Percentiles rank a stretch among this genome's conserved stretches.
These are phyloP conservation scores for Leptographium wingfieldii DNA, from an alignment of 2,329 filamentous ascomycete genomes.

Conservation along the genomic window DNA sequence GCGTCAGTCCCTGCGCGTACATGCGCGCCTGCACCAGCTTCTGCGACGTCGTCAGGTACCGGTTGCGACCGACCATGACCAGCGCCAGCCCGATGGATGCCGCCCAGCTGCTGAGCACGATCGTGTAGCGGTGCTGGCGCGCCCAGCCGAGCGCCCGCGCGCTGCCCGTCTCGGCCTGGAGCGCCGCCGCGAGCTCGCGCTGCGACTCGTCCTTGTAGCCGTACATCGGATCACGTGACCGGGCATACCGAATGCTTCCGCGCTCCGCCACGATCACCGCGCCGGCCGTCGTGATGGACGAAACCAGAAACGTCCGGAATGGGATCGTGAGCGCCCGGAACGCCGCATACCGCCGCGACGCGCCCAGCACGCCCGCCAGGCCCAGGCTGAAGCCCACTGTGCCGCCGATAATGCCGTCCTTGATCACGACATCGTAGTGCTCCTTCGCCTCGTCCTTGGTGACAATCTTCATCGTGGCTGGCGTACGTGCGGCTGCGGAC, in stretches of 20 bases:
- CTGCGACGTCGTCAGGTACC: slow-evolving; percentile 61
- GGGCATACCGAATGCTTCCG: slow-evolving; percentile 51
- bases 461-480: slow-evolving; percentile 73
- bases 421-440: slow-evolving; percentile 72
- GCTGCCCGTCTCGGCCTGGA: slow-evolving; percentile 40
- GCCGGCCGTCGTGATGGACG: slow-evolving; percentile 68
- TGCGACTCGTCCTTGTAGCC: slow-evolving; percentile 52
- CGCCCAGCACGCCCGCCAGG: slow-evolving; percentile 51
- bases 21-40: slow-evolving; percentile 92
- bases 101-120: slow-evolving; percentile 73
- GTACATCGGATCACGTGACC: slow-evolving; percentile 51
- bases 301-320: slow-evolving; percentile 81
- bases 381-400: slow-evolving; percentile 55
- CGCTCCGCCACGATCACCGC: slow-evolving; percentile 85
- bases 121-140: slow-evolving; percentile 69
- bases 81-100: slow-evolving; percentile 67
- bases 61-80: slow-evolving; percentile 64
- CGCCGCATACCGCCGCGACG: slow-evolving; percentile 57
- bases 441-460: slow-evolving; percentile 83
- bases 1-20: slow-evolving; percentile 80
- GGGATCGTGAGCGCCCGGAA: slow-evolving; percentile 77
- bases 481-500: too few relatives aligned
- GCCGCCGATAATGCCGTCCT: slow-evolving; percentile 67
- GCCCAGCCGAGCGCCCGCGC: slow-evolving; percentile 62
- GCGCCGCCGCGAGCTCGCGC: slow-evolving; percentile 40